These are phyloP conservation scores for Chaetothyriales sp. DNA, from an alignment of 2,329 filamentous ascomycete genomes.

Conservation along the genomic window DNA sequence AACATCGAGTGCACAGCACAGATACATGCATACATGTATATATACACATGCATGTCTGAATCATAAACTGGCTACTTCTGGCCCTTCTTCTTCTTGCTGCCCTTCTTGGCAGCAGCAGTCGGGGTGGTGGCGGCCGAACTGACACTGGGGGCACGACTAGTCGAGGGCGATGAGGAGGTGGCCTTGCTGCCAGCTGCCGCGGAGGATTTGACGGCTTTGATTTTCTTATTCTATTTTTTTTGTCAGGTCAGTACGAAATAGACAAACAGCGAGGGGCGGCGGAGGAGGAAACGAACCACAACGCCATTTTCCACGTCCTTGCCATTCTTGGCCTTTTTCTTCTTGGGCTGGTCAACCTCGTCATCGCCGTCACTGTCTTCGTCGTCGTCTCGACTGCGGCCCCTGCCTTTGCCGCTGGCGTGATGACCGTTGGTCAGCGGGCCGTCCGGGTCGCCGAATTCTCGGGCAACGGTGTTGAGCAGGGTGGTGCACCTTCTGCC, in stretches of 20 bases:
- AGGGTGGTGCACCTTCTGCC: slow-evolving; percentile 85
- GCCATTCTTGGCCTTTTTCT: slow-evolving; percentile 79
- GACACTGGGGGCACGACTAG: slow-evolving; percentile 78
- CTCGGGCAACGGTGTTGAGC: slow-evolving; percentile 83
- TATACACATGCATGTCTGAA: not conserved
- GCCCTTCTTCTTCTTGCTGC: slow-evolving; percentile 32
- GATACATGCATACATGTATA: too few species aligned
- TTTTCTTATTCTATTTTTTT: slow-evolving; percentile 70
- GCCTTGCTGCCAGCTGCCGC: slow-evolving; percentile 22
- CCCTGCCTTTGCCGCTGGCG: slow-evolving; percentile 51
- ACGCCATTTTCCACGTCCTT: slow-evolving; percentile 37
- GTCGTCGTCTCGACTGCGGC: slow-evolving; percentile 49
- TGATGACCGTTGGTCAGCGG: slow-evolving; percentile 43
- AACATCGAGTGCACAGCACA: too few species aligned
- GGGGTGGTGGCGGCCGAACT: slow-evolving; percentile 46
- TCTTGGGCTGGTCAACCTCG: slow-evolving; percentile 66
- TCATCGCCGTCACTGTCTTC: slow-evolving; percentile 77
- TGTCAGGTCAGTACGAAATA: slow-evolving; percentile 12
- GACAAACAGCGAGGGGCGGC: not conserved
- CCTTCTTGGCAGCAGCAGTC: slow-evolving; percentile 36
- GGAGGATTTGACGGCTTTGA: slow-evolving; percentile 68
- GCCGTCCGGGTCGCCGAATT: slow-evolving; percentile 60
- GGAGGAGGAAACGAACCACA: slow-evolving; percentile 53
- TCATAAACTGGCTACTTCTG: not conserved
- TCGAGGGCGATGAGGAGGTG: slow-evolving; percentile 51